phyloP scores from a whole-genome alignment of 2,329 filamentous ascomycete genomes.

The Calonectria pseudoturangicola region DNA sequence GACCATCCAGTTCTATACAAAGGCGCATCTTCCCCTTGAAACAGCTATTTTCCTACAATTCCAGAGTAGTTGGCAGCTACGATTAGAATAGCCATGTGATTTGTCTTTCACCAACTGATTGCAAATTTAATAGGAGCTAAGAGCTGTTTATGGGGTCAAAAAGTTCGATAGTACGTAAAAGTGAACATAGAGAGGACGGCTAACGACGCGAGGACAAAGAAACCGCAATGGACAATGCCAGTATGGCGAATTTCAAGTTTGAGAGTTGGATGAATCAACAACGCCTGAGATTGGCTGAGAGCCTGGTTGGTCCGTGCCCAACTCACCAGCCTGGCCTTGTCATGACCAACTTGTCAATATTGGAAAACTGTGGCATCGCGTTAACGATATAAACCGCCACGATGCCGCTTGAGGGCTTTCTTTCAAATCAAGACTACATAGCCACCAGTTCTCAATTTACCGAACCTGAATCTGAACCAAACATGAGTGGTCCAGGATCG shows the following conservation, averaged over 20 bases:
- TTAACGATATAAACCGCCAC: too few species aligned
- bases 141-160: not conserved
- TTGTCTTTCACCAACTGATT: conserved; percentile 3
- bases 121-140: not conserved
- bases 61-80: not conserved
- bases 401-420: too few species aligned
- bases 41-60: not conserved
- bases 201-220: not conserved
- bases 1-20: not conserved
- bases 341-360: too few species aligned
- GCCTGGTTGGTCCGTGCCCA: too few species aligned
- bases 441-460: too few species aligned
- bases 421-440: too few species aligned
- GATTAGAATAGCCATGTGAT: not conserved
- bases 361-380: too few species aligned
- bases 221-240: not conserved
- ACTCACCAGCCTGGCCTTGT: too few species aligned
- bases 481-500: too few species aligned
- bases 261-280: conserved; percentile 3
- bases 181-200: not conserved
- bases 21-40: not conserved
- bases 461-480: too few species aligned
- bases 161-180: too few species aligned
- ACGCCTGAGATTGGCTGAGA: not conserved
- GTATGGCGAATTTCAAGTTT: not conserved